Conservation (phyloP, 331 rosid species). For the Rhamnella rubrinervis region DNA sequence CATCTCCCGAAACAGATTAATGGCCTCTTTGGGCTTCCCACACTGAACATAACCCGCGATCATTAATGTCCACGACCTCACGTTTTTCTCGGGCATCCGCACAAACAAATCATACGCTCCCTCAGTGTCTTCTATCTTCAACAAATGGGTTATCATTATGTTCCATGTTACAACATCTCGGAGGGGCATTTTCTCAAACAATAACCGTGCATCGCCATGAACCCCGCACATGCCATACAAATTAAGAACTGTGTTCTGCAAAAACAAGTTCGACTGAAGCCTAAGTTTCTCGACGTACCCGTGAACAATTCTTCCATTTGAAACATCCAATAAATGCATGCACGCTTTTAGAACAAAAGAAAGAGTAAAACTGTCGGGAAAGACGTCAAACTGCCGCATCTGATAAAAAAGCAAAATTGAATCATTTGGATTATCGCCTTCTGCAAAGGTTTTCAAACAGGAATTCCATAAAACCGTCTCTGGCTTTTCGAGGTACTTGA, state of each 20-base stretch:
- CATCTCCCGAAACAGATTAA: conserved; percentile 32
- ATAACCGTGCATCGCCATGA: conserved; percentile 8
- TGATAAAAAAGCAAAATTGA: conserved; percentile 30
- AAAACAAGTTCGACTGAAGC: conserved; percentile 24
- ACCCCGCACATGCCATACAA: conserved; percentile 20
- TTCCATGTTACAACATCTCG: conserved; percentile 43
- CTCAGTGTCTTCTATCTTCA: conserved; percentile 22
- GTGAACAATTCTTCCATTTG: conserved; percentile 28
- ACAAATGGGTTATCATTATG: conserved; percentile 35
- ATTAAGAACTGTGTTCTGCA: conserved; percentile 35
- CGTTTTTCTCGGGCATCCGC: conserved; percentile 26
- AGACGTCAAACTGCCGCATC: conserved; percentile 17
- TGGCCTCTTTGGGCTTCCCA: conserved; percentile 39
- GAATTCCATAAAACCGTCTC: conserved; percentile 30
- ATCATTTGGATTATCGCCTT: conserved; percentile 20
- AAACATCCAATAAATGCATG: conserved; percentile 15
- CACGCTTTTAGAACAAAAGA: conserved; percentile 44
- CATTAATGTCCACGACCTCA: conserved; percentile 44
- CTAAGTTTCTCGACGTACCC: conserved; percentile 40
- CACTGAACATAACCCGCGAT: conserved; percentile 37
- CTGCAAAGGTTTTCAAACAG: conserved; percentile 24
- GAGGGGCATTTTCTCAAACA: conserved; percentile 39
- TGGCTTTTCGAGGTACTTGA: conserved; percentile 4
- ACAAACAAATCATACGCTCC: conserved; percentile 37
- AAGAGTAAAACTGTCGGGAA: conserved; percentile 29